These are phyloP conservation scores for Flueggea neowawraea DNA, from an alignment of 441 rosid genomes.

Conservation along the genomic window DNA sequence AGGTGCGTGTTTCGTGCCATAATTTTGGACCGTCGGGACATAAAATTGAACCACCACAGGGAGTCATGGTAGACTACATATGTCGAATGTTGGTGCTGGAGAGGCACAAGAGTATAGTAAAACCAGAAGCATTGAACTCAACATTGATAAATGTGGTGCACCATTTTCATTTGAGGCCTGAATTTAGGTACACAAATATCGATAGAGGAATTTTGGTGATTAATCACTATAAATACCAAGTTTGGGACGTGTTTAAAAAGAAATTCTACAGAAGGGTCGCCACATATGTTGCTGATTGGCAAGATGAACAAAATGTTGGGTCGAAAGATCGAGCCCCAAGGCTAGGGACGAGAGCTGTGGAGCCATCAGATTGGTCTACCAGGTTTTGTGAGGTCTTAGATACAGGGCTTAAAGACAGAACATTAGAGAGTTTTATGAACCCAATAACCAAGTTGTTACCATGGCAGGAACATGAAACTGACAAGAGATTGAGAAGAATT, in stretches of 20 bases:
- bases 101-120: slow-evolving; percentile 85
- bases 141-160: slow-evolving; percentile 76
- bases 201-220: slow-evolving; percentile 49
- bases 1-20: slow-evolving; percentile 58
- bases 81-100: slow-evolving; percentile 54
- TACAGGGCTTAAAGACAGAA: slow-evolving; percentile 56
- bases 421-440: slow-evolving; percentile 33
- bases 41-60: slow-evolving; percentile 30
- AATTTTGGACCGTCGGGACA: slow-evolving; percentile 79
- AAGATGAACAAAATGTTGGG: slow-evolving; percentile 58
- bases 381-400: slow-evolving; percentile 77
- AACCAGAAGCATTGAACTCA: slow-evolving; percentile 66
- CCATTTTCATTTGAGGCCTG: slow-evolving; percentile 65
- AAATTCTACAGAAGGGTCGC: slow-evolving; percentile 82
- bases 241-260: slow-evolving; percentile 88
- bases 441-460: slow-evolving; percentile 36
- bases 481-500: background rate
- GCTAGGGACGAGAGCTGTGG: slow-evolving; percentile 66
- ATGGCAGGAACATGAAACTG: slow-evolving; percentile 40
- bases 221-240: slow-evolving; percentile 85
- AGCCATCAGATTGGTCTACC: slow-evolving; percentile 75
- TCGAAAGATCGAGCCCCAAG: slow-evolving; percentile 91
- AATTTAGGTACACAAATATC: slow-evolving; percentile 37
- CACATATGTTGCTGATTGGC: slow-evolving; percentile 89
- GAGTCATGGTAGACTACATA: slow-evolving; percentile 60